Evolutionary conservation across 179 eudicot species (phyloP), one percentile per base, ranked within the genome.

Genomic region (Silene coronaria): DNA sequence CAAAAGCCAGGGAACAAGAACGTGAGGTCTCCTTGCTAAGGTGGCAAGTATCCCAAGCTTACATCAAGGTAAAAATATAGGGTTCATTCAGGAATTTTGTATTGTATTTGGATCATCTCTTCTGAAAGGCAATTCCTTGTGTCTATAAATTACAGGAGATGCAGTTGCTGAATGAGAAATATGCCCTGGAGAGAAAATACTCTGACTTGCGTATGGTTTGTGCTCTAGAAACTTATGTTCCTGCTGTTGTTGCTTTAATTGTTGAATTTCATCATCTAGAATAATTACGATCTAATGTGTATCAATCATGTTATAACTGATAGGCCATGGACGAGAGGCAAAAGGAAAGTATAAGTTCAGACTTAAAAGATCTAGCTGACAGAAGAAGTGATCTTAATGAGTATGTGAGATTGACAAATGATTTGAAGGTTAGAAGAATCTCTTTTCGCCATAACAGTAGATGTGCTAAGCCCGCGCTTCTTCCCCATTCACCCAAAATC

Each of bases 241-340:
- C 66, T 32, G 64, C 22, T 76, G 30, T 68, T 55, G 48, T 76
- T 61, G 32, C 6, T 55, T 73, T 38, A 64, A 61, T 69, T 53
- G 62, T 30, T 71, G 58, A 57, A 27, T 42, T 72, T 32, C 42
- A 73, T 51, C 53, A n/a, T 27, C 45, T 19, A 34, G 32, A 24
- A 70, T 57, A 28, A 16, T 74, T 17, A 21, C 28, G 62, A 74
- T 77, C 46, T 63, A 64, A 58, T 62, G 64, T 57, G 27, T 71
- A n/a, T 48, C 21, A 24, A 36, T 75, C 66, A 27, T 71, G 62
- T 70, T 78, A 72, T 78, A 72, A 21, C 23, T 79, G 74, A 79
- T 82, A 94, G 98, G 97, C 88, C 72, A 86, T 92, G 79, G 95
- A 92, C 80, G 97, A 92, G 79, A 89, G 88, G 80, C 90, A 88